Base-by-base conservation (phyloP, 345 rosid genomes). In the Pugionium cornutum region DNA sequence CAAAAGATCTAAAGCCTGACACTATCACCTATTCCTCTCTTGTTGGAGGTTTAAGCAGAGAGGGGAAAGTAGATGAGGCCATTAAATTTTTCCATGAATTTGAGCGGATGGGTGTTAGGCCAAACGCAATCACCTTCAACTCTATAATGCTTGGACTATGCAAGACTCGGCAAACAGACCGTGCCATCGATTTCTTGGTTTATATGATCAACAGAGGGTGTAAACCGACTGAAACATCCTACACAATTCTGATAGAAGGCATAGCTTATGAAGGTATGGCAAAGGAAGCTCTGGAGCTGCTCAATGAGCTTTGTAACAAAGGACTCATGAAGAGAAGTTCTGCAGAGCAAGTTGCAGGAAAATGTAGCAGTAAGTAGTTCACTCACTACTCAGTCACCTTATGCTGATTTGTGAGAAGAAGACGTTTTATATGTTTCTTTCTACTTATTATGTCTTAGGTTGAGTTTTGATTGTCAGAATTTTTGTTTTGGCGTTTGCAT, bases 181-280 rank as follows among this genome's bases (percentile, higher is more conserved):
- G 78, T 39, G 98, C 98, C 25, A 88, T 92, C 27, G 96, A 92
- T 80, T 83, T 89, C 75, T 80, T 92, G 82, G 88, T 78, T 33
- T 79, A 77, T 69, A 92, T 89, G 97, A 85, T 92, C 35, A 77
- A 70, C 11, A 76, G 82, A 79, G 88, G 91, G 55, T 86, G 89
- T 74, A 86, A 78, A 64, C 97, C 98, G 36, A 83, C 82, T 40
- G 92, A 87, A 73, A 76, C 80, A 55, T 84, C 98, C 7, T 92
- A 89, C 69, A 82, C 86, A 4, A 83, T 86, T 74, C 87, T 92
- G 66, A 77, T 92, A 36, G 91, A 92, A 74, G 98, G 98, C 65
- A 69, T 92, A 59, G 88, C 97, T 27, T 66, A 72, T 58, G 88
- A 89, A 78, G 98, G 98, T 45, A 76, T 92, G 58, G 85, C 89